Evolutionary conservation across 1,284 basidiomycete species (phyloP).

Genomic region (Uromyces viciae-fabae): DNA sequence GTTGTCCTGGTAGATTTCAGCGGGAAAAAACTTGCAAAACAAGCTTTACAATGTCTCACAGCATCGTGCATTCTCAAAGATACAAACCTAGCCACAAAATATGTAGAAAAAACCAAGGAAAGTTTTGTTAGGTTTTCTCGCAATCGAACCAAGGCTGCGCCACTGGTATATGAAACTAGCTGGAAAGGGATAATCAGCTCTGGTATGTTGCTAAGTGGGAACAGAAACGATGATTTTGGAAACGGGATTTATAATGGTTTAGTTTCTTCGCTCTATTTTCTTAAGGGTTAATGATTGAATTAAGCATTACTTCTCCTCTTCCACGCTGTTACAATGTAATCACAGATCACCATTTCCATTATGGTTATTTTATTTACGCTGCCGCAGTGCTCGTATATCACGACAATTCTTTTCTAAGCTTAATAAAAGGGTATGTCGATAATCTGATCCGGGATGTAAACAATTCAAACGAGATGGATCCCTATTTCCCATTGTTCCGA

Average conservation of each 20-base stretch:
- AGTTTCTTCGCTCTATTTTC: background rate
- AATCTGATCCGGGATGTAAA: constrained; percentile 43
- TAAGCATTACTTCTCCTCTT: background rate
- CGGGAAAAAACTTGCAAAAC: constrained; percentile 46
- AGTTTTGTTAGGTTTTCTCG: constrained; percentile 30
- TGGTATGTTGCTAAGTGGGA: constrained; percentile 35
- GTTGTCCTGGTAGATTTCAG: constrained; percentile 30
- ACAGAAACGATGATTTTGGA: constrained; percentile 46
- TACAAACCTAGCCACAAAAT: constrained; percentile 8
- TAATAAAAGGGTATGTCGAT: constrained; percentile 8
- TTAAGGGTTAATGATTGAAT: background rate
- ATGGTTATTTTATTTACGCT: constrained; percentile 44
- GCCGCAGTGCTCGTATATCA: constrained; percentile 45
- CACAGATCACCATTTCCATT: constrained; percentile 47
- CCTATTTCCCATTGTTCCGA: constrained; percentile 38
- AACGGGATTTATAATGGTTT: constrained; percentile 43
- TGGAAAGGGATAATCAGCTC: constrained; percentile 45
- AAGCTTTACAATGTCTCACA: constrained; percentile 41
- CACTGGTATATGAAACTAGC: constrained; percentile 45
- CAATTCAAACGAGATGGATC: constrained; percentile 2
- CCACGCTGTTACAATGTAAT: background rate
- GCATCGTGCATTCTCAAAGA: constrained; percentile 25
- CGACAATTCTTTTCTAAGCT: constrained; percentile 23
- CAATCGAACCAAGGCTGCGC: constrained; percentile 9
- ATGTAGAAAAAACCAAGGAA: constrained; percentile 16